Conservation (phyloP, 352 stramenopile genomes). For the Globisporangium parvum region DNA sequence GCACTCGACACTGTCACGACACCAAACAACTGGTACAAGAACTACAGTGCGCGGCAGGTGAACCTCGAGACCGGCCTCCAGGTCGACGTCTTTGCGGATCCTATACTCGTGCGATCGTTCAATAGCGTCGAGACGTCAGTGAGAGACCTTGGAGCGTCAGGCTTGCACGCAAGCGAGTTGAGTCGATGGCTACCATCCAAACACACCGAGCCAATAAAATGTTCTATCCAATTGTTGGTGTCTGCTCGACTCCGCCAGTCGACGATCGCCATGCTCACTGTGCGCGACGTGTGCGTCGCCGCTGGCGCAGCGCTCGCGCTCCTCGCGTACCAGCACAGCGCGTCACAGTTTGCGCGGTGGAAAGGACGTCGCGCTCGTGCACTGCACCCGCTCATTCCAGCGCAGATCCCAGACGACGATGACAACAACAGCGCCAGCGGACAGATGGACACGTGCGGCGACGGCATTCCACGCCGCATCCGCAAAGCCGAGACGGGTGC, state of each 20-base stretch:
- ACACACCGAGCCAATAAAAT: too few relatives aligned
- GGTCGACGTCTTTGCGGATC: too few relatives aligned
- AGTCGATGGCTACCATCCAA: too few relatives aligned
- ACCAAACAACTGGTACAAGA: too few relatives aligned
- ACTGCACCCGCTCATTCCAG: conserved; percentile 18
- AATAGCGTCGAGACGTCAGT: too few relatives aligned
- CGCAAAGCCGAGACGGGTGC: conserved; percentile 28
- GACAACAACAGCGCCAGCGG: neutral
- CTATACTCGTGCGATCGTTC: too few relatives aligned
- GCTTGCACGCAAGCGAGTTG: too few relatives aligned
- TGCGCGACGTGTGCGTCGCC: conserved; percentile 16
- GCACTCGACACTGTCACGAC: neutral
- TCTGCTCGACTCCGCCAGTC: too few relatives aligned
- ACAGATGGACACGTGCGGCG: conserved; percentile 16
- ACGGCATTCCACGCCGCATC: conserved; percentile 11
- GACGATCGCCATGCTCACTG: conserved; percentile 11
- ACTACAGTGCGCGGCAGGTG: too few relatives aligned
- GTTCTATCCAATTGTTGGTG: too few relatives aligned
- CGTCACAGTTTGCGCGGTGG: conserved; percentile 14
- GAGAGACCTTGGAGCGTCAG: too few relatives aligned
- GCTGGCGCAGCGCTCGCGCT: conserved; percentile 14
- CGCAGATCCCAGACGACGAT: conserved; percentile 16
- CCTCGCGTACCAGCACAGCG: conserved; percentile 16
- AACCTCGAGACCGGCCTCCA: too few relatives aligned
- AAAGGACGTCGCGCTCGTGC: conserved; percentile 10